Base-by-base conservation (phyloP, 495 filamentous ascomycete species). In the Neurospora africana region DNA sequence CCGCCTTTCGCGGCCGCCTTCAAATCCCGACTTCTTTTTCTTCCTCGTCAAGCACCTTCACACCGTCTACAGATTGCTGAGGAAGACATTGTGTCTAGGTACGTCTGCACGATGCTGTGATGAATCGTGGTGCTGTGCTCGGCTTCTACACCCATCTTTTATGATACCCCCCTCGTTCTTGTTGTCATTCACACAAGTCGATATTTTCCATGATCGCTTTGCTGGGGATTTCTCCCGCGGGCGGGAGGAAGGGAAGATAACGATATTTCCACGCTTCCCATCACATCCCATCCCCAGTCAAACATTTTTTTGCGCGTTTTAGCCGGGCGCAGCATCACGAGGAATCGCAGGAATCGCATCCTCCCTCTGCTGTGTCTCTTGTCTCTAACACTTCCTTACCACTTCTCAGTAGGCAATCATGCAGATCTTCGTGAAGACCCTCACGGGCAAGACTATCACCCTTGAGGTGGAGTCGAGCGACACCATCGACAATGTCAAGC, bases 381-480 rank as follows among this genome's bases (percentile, higher is more conserved):
- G 40, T 75, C 69, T 78, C 76, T 78, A 79, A 77, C 80, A 76
- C 69, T 47, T 77, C 74, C 75, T 76, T 74, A 75, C 40, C 76
- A 77, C 73, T 78, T 78, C 75, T 78, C 78, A 76, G 71, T 75
- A 86, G 86, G 87, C 85, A 86, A 87, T 85, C 86, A 98, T 98
- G 95, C 95, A 98, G 91, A 98, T 97, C 87, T 98, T 99, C 91
- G 95, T 98, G 83, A 98, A 98, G 89, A 98, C 95, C 93, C 94
- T 99, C 75, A 98, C 96, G 92, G 95, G 95, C 82, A 99, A 98
- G 91, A 99, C 95, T 82, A 98, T 98, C 91, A 99, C 95, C 92
- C 96, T 99, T 80, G 95, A 99, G 94, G 96, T 98, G 85, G 95
- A 98, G 91, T 97, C 95, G 73, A 93, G 90, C 79, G 96, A 99